Evolutionary conservation across 352 stramenopile species (phyloP), one percentile per base, ranked within the genome.

Genomic region (Phytophthora idaei): DNA sequence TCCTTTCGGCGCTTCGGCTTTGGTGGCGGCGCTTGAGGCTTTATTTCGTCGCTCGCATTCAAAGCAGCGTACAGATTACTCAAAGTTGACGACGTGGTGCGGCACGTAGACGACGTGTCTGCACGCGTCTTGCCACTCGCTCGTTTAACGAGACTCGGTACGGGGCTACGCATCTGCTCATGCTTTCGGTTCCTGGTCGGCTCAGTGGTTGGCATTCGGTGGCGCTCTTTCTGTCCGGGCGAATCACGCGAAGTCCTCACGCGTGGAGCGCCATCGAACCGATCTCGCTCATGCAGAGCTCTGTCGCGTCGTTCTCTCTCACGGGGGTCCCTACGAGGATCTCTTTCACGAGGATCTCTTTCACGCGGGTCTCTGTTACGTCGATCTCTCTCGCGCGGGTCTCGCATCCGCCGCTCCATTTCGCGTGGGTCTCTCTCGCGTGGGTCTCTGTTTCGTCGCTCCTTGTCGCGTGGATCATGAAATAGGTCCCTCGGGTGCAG

Each of bases 81-180:
- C 44, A 81, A 48, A 15, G 70, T 78, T 36, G 70, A 68, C 10
- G 74, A 78, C 0, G 70, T 55, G 0, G 74, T 81, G 48, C 67
- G 59, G 66, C 73, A 74, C 15, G 69, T 69, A 7, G 67, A 78
- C 15, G 70, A 50, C 14, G 61, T 76, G 8, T 81, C 59, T 36
- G 36, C 29, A 42, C 56, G 54, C 5, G 28, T n/a, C 46, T 77
- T 72, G 48, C 56, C 47, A 50, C 64, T 70, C 2, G 34, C 25
- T 28, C 55, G 64, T 28, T 71, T 71, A 9, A 17, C 60, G 17
- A 60, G 32, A 45, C 57, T 72, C 12, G 44, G 42, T 15, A 28
- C 50, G 15, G 61, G 61, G 27, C 57, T 64, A 34, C 47, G 51
- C 60, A 71, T 72, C 57, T 60, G 56, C 37, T 65, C 57, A 56